Percentiles rank a stretch among this genome's conserved stretches.
Conservation (phyloP, 495 filamentous ascomycete genomes). For the Podospora pseudoanserina region DNA sequence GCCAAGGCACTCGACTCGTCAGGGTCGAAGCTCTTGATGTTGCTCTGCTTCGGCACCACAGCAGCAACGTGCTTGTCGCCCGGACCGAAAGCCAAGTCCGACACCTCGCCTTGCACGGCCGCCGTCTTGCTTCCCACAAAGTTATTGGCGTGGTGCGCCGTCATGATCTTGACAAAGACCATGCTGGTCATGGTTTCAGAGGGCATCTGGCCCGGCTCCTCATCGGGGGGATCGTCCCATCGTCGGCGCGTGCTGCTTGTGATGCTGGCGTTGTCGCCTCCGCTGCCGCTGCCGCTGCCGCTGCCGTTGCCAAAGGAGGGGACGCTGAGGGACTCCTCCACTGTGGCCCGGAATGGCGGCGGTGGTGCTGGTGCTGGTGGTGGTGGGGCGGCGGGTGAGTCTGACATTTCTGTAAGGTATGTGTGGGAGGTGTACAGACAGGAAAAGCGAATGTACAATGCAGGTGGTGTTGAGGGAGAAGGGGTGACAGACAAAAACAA, state of each 20-base stretch:
- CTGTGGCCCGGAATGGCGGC: constrained; percentile 9
- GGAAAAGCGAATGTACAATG: not conserved
- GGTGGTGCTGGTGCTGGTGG: constrained; percentile 16
- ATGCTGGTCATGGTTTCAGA: constrained; percentile 18
- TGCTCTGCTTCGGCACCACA: constrained; percentile 1
- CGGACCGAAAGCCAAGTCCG: constrained; percentile 17
- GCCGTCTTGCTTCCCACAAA: not conserved
- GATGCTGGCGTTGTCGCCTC: constrained; percentile 7
- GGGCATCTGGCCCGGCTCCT: constrained; percentile 5
- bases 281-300: not conserved
- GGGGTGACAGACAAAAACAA: too few species aligned
- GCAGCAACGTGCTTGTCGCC: constrained; percentile 19
- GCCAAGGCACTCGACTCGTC: constrained; percentile 7
- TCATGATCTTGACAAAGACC: constrained; percentile 15
- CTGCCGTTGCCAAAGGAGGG: not conserved
- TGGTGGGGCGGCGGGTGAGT: constrained; percentile 8
- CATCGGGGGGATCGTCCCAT: constrained; percentile 31
- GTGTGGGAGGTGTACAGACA: not conserved
- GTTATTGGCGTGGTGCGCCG: not conserved
- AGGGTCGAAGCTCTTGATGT: not conserved
- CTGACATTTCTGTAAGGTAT: not conserved
- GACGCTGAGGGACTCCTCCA: constrained; percentile 1
- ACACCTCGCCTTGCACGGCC: constrained; percentile 14
- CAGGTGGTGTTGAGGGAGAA: too few species aligned
- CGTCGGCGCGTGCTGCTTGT: constrained; percentile 10